phyloP scores from a whole-genome alignment of 495 filamentous ascomycete genomes.

The Acidiella bohemica region DNA sequence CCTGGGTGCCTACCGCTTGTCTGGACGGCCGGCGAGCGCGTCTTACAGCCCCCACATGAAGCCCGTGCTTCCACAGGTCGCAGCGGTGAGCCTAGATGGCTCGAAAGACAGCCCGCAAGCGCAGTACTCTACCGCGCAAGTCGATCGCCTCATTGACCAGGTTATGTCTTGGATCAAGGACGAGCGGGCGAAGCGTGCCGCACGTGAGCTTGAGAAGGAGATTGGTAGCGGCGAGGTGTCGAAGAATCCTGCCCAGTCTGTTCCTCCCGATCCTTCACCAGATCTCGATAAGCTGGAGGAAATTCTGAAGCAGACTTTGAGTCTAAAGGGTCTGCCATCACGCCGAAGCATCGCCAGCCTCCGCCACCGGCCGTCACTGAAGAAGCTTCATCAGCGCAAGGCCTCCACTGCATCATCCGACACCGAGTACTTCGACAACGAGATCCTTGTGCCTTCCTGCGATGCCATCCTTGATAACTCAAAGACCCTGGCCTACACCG shows the following conservation, averaged over 20 bases:
- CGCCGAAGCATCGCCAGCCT: constrained; percentile 20
- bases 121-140: constrained; percentile 12
- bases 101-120: neutral
- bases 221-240: neutral
- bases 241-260: neutral
- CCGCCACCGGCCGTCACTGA: constrained; percentile 18
- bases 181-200: constrained; percentile 46
- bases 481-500: constrained; percentile 64
- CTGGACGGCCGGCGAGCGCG: constrained; percentile 19
- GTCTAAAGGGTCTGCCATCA: constrained; percentile 28
- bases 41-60: constrained; percentile 2
- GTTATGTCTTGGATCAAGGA: constrained; percentile 67
- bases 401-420: constrained; percentile 49
- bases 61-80: constrained; percentile 12
- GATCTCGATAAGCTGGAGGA: constrained; percentile 26
- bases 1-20: constrained; percentile 20
- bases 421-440: constrained; percentile 61
- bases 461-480: constrained; percentile 77
- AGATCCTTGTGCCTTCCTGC: constrained; percentile 58
- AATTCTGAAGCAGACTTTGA: constrained; percentile 25
- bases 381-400: constrained; percentile 22
- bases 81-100: neutral
- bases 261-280: constrained; percentile 2
- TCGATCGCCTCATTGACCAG: constrained; percentile 49
- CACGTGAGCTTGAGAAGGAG: neutral